phyloP scores from a whole-genome alignment of 176 grass and related monocot genomes.

The Cocos nucifera region DNA sequence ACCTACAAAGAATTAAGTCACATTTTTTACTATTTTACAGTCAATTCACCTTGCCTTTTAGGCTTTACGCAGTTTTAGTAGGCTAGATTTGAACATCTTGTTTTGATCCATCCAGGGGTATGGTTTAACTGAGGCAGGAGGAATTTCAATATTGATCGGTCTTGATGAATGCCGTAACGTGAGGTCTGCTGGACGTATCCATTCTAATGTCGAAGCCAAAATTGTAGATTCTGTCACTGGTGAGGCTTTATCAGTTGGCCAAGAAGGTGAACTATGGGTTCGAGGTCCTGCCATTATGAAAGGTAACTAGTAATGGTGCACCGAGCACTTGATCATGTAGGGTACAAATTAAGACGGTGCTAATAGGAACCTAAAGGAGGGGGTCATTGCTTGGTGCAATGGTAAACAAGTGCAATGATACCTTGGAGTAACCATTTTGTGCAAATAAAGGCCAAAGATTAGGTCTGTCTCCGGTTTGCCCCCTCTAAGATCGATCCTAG shows the following conservation, averaged over 20 bases:
- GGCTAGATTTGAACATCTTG: no score
- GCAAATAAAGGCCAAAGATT: no score
- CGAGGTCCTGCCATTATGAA: constrained; percentile 20
- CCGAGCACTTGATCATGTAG: no score
- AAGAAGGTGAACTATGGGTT: constrained; percentile 32
- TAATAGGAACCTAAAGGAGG: no score
- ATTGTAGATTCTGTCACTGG: constrained; percentile 36
- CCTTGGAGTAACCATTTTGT: no score
- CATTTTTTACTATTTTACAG: not conserved
- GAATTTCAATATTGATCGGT: constrained; percentile 42
- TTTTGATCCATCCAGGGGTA: constrained; percentile 24
- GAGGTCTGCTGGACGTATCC: constrained; percentile 40
- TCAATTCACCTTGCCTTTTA: not conserved
- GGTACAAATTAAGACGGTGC: no score
- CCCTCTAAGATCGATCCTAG: no score
- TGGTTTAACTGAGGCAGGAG: constrained; percentile 56
- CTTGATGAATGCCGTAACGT: constrained; percentile 37
- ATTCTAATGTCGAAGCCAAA: constrained; percentile 35
- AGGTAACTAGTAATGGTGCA: not conserved
- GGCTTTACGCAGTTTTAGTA: no score
- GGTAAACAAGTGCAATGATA: no score
- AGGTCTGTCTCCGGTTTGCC: no score
- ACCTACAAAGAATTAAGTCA: no score
- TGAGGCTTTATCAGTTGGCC: constrained; percentile 20
- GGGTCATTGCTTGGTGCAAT: no score